These are phyloP conservation scores for Symbiodinium pilosum DNA, from an alignment of 73 alveolate genomes.

Conservation along the genomic window DNA sequence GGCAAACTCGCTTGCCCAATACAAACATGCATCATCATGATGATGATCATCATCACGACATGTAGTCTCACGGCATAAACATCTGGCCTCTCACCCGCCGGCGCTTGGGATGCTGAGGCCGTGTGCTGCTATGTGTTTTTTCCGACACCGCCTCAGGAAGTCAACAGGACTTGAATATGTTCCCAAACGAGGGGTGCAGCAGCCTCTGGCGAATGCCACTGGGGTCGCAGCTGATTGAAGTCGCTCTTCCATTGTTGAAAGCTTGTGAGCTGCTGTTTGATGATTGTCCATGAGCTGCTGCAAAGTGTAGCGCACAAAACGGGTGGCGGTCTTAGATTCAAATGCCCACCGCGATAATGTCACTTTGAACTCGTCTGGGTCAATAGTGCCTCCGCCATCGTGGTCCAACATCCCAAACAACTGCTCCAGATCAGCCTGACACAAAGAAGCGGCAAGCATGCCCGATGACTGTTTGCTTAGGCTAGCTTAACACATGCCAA, in stretches of 20 bases:
- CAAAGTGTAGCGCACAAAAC: constrained; percentile 71
- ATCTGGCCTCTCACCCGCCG: not conserved
- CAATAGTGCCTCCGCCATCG: constrained; percentile 90
- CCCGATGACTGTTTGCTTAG: not conserved
- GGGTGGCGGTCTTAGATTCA: constrained; percentile 67
- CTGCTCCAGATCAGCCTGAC: constrained; percentile 77
- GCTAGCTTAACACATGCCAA: not conserved
- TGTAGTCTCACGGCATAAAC: too few species aligned
- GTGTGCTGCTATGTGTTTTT: not conserved
- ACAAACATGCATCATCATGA: too few species aligned
- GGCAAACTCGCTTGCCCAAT: too few species aligned
- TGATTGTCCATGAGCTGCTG: constrained; percentile 77
- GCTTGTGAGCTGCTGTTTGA: constrained; percentile 27
- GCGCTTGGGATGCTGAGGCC: not conserved
- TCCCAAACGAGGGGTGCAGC: not conserved
- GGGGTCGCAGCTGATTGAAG: not conserved
- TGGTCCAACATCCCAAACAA: constrained; percentile 78
- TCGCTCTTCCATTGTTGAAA: constrained; percentile 59
- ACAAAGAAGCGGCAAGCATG: not conserved
- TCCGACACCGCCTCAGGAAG: not conserved
- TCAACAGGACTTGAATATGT: not conserved
- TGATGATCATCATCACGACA: too few species aligned
- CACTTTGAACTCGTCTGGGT: constrained; percentile 69
- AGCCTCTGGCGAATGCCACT: too few species aligned
- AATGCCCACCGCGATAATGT: constrained; percentile 62